A percentile compares a stretch with the other conserved stretches of the same genome.
Conservation (phyloP, 2,329 filamentous ascomycete species). For the Tolypocladium cylindrosporum region DNA sequence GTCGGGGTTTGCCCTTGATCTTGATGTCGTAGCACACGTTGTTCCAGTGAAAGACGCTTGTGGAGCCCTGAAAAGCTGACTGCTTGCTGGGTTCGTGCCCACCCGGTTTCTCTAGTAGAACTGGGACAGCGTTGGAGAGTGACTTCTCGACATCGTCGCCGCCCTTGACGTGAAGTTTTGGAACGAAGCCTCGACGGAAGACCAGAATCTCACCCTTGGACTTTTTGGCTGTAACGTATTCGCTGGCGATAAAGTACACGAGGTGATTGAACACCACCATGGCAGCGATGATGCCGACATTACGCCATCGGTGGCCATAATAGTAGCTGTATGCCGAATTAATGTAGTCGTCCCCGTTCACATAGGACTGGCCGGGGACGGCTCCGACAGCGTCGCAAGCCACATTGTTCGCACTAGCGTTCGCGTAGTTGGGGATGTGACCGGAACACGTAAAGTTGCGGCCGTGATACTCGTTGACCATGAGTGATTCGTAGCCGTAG, state of each 20-base stretch:
- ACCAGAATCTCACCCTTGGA: conserved; percentile 53
- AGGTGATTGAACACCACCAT: not conserved
- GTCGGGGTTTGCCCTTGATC: conserved; percentile 53
- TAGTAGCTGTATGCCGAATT: not conserved
- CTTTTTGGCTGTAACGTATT: conserved; percentile 36
- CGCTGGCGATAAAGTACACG: conserved; percentile 38
- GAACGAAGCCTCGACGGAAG: conserved; percentile 36
- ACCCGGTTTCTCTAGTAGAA: not conserved
- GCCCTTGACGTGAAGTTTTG: not conserved
- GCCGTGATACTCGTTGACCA: conserved; percentile 55
- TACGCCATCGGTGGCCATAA: not conserved
- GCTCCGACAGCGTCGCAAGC: not conserved
- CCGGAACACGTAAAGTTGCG: conserved; percentile 27
- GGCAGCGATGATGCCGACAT: not conserved
- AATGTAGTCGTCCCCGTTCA: not conserved
- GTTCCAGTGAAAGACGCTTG: not conserved
- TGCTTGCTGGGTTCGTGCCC: no score
- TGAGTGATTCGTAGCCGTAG: conserved; percentile 56
- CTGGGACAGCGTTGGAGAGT: not conserved
- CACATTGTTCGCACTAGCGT: not conserved
- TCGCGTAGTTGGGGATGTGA: conserved; percentile 25
- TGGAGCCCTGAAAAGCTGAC: not conserved
- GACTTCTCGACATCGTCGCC: not conserved
- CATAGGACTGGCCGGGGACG: not conserved
- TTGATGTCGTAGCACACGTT: conserved; percentile 15